Conservation (phyloP, 805 yeast genomes). For the Myxozyma nipponensis region DNA sequence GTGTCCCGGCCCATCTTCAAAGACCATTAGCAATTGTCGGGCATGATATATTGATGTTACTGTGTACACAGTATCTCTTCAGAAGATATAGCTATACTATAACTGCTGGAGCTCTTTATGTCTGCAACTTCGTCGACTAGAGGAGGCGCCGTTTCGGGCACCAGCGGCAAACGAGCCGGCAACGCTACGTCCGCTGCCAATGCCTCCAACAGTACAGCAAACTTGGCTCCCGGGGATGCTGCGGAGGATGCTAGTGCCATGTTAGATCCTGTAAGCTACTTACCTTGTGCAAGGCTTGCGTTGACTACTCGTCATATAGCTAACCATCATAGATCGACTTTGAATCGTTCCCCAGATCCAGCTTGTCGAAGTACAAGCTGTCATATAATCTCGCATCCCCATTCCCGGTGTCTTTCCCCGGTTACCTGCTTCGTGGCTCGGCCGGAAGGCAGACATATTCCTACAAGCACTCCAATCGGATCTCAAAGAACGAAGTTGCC, state of each 20-base stretch:
- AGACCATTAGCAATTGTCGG: too few species aligned
- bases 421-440: constrained; percentile 64
- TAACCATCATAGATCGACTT: constrained; percentile 50
- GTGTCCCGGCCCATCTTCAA: too few species aligned
- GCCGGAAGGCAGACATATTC: constrained; percentile 67
- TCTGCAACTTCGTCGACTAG: not conserved
- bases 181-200: not conserved
- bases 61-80: too few species aligned
- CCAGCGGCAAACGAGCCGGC: not conserved
- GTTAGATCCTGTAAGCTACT: not conserved
- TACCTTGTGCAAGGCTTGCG: not conserved
- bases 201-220: not conserved
- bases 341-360: constrained; percentile 53
- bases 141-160: not conserved
- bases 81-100: too few species aligned
- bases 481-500: constrained; percentile 59
- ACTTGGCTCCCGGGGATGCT: not conserved
- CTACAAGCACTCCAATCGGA: constrained; percentile 42
- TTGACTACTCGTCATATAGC: not conserved
- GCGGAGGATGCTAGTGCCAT: not conserved
- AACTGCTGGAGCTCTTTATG: too few species aligned
- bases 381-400: constrained; percentile 55
- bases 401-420: constrained; percentile 61
- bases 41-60: too few species aligned
- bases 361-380: constrained; percentile 66